Percentiles rank a stretch among this genome's conserved stretches.
Conservation (phyloP, 306 rosid species). For the Albizia julibrissin region DNA sequence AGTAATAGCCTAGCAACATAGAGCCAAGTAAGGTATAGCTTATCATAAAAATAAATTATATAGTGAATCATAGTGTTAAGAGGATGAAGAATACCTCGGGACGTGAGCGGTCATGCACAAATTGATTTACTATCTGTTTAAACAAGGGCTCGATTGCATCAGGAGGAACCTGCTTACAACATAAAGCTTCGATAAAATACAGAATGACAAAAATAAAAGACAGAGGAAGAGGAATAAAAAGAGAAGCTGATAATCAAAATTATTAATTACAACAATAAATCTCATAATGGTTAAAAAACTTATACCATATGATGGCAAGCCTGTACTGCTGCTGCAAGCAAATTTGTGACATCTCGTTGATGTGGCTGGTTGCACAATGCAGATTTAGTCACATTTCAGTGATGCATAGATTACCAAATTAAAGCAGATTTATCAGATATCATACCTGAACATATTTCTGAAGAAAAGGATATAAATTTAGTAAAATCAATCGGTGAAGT, state of each 20-base stretch:
- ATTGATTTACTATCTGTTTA: slow-evolving; percentile 82
- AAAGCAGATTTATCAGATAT: slow-evolving; percentile 24
- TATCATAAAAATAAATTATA: not conserved
- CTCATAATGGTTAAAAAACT: slow-evolving; percentile 7
- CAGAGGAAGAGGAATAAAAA: not conserved
- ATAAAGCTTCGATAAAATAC: slow-evolving; percentile 24
- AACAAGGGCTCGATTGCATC: slow-evolving; percentile 84
- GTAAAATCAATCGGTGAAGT: slow-evolving; percentile 72
- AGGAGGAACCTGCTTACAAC: slow-evolving; percentile 76
- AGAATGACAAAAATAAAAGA: slow-evolving; percentile 4
- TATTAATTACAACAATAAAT: slow-evolving; percentile 21
- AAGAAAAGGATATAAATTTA: slow-evolving; percentile 67
- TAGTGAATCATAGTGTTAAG: slow-evolving; percentile 7
- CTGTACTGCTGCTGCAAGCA: slow-evolving; percentile 89
- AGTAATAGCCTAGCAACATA: slow-evolving; percentile 73
- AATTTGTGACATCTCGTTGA: slow-evolving; percentile 73
- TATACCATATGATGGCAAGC: slow-evolving; percentile 94
- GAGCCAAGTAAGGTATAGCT: slow-evolving; percentile 11
- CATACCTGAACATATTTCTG: slow-evolving; percentile 79
- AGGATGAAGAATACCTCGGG: slow-evolving; percentile 66
- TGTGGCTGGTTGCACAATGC: slow-evolving; percentile 74
- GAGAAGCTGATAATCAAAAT: slow-evolving; percentile 17
- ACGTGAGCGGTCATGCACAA: slow-evolving; percentile 89
- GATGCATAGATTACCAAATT: slow-evolving; percentile 27
- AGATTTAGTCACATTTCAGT: slow-evolving; percentile 32